Evolutionary conservation across 2,329 filamentous ascomycete species (phyloP).

Genomic region (Hypoxylon sp.): DNA sequence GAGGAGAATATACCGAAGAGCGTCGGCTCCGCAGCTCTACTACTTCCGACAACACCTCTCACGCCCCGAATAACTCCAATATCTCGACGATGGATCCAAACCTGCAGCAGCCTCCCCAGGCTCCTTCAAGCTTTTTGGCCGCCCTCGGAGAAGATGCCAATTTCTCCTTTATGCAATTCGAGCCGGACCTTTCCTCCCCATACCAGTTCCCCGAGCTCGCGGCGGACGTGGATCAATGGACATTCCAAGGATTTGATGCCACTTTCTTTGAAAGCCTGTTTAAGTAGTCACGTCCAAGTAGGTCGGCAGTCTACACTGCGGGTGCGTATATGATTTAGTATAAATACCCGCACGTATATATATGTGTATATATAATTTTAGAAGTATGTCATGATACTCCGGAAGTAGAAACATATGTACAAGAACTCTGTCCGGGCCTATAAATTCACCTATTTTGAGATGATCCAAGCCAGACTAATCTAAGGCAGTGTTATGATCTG

Average conservation of each 20-base stretch:
- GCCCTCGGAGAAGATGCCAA: constrained; percentile 28
- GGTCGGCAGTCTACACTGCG: not conserved
- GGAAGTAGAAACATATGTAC: constrained; percentile 41
- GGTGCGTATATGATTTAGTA: constrained; percentile 4
- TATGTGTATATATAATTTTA: constrained; percentile 40
- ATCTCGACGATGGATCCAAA: constrained; percentile 11
- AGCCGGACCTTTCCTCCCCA: constrained; percentile 42
- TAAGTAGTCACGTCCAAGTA: constrained; percentile 13
- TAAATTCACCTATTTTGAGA: constrained; percentile 13
- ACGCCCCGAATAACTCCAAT: not conserved
- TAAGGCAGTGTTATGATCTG: constrained; percentile 45
- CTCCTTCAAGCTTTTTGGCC: constrained; percentile 23
- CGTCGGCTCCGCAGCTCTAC: not conserved
- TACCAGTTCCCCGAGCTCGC: constrained; percentile 51
- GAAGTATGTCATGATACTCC: constrained; percentile 12
- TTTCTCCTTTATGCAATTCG: constrained; percentile 48
- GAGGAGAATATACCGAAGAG: not conserved
- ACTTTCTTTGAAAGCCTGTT: constrained; percentile 51
- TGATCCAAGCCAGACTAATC: constrained; percentile 13
- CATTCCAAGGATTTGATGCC: constrained; percentile 59
- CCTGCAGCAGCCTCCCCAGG: constrained; percentile 31
- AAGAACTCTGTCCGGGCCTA: constrained; percentile 35
- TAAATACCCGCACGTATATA: constrained; percentile 30
- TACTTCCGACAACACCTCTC: not conserved
- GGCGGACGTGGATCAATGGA: constrained; percentile 58